Conservation (phyloP, 306 rosid genomes). For the Cicer bijugum region DNA sequence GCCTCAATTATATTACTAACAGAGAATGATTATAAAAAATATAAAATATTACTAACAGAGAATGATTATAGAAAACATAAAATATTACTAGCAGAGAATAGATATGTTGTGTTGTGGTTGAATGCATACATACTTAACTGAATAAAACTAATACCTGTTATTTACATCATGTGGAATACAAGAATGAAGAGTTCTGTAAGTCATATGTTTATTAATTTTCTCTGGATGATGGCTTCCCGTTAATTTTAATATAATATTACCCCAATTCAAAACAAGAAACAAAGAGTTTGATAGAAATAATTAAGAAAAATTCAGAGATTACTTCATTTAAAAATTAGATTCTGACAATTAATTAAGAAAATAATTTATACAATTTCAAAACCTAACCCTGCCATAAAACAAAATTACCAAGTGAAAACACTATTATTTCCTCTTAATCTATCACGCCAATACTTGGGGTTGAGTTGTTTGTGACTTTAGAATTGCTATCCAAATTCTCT, state of each 20-base stretch:
- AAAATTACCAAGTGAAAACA: too few relatives aligned
- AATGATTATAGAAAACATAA: too few relatives aligned
- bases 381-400: too few relatives aligned
- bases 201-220: constrained; percentile 10
- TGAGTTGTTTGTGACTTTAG: too few relatives aligned
- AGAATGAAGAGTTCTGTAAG: constrained; percentile 22
- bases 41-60: too few relatives aligned
- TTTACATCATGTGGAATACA: not conserved
- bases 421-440: too few relatives aligned
- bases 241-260: not conserved
- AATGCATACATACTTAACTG: not conserved
- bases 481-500: too few relatives aligned
- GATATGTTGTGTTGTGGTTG: constrained; percentile 14
- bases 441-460: too few relatives aligned
- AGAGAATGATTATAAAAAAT: too few relatives aligned
- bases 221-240: constrained; percentile 17
- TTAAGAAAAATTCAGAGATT: not conserved
- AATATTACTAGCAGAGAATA: not conserved
- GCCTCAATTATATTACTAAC: not conserved
- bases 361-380: not conserved
- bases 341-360: not conserved
- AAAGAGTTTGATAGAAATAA: too few relatives aligned
- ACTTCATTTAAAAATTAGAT: not conserved
- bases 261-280: too few relatives aligned
- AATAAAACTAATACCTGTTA: constrained; percentile 15